Base-by-base conservation (phyloP, 495 filamentous ascomycete species). In the Clavariopsis aquatica region DNA sequence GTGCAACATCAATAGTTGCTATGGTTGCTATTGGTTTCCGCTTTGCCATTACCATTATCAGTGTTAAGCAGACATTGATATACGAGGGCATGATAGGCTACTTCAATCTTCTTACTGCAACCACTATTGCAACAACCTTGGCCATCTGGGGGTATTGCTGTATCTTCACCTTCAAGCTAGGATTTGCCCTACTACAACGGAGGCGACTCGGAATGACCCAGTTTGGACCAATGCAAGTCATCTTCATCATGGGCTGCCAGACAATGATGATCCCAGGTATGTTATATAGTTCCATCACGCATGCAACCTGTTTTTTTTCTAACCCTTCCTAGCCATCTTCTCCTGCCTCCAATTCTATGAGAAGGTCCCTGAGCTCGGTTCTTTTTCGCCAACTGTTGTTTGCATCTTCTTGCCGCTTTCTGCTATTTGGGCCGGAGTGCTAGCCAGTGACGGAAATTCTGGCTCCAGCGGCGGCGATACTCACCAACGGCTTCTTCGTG, bases 201-300 rank as follows among this genome's bases (percentile, higher is more conserved):
- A 79, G 74, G 52, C 77, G 75, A 56, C 76, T 90, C 22, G 84
- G 86, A 0, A 68, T 89, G 49, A 75, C 72, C 36, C 80, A 84
- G 22, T 88, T 87, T 69, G 85, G 85, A 1, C 83, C 86, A 0
- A 85, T 91, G 79, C 84, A 87, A 67, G 81, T 88, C 57, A 83
- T 92, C 62, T 89, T 89, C 70, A 81, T 89, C 62, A 87, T 90
- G 82, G 85, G 87, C 49, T 88, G 84, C 62, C 88, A 90, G 74
- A 90, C 88, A 20, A 82, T 96, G 81, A 70, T 92, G 29, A 78
- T 94, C 54, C 92, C 92, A 64, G 84, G 90, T 91, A 82, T 67
- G 86, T 76, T 17, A 12, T 58, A 3, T 24, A 17, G 38, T 17
- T 43, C 38, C 49, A 15, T 29, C 17, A 20, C 51, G 29, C 36